These are phyloP conservation scores for Jamesozyma rosinii DNA, from an alignment of 805 yeast species.

Conservation along the genomic window DNA sequence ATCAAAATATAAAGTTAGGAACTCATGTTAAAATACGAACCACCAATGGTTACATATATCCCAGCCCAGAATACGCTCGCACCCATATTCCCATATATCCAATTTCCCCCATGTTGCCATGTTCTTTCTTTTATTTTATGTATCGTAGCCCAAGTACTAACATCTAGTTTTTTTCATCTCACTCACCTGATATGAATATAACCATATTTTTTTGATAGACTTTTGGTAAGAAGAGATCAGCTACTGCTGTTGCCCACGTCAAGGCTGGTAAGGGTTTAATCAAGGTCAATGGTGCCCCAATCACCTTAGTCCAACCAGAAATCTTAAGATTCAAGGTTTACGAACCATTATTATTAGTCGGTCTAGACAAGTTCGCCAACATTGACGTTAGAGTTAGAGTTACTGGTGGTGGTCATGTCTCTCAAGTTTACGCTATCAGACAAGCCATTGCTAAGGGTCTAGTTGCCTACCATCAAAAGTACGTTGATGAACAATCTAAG, in stretches of 20 bases:
- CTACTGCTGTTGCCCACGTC: conserved; percentile 99
- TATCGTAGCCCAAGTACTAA: no score
- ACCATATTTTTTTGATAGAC: conserved; percentile 57
- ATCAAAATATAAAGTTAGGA: no score
- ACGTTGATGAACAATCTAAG: conserved; percentile 98
- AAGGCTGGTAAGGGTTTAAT: conserved; percentile 98
- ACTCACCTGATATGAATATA: neutral
- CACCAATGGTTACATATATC: no score
- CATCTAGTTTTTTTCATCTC: neutral
- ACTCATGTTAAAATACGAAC: no score
- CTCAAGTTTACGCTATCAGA: conserved; percentile 99
- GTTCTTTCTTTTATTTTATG: no score
- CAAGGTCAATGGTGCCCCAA: conserved; percentile 99
- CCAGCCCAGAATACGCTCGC: no score
- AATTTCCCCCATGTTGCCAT: no score
- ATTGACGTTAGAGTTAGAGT: conserved; percentile 98
- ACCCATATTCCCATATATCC: neutral
- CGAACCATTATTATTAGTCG: conserved; percentile 98
- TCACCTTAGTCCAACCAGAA: conserved; percentile 98
- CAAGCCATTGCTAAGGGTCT: conserved; percentile 99
- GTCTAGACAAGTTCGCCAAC: conserved; percentile 96
- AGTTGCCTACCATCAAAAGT: conserved; percentile 98
- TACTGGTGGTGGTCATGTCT: conserved; percentile 99
- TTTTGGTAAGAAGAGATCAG: conserved; percentile 99
- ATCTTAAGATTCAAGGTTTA: conserved; percentile 98